Base-by-base conservation (phyloP, 495 filamentous ascomycete species). In the Massariosphaeria phaeospora region DNA sequence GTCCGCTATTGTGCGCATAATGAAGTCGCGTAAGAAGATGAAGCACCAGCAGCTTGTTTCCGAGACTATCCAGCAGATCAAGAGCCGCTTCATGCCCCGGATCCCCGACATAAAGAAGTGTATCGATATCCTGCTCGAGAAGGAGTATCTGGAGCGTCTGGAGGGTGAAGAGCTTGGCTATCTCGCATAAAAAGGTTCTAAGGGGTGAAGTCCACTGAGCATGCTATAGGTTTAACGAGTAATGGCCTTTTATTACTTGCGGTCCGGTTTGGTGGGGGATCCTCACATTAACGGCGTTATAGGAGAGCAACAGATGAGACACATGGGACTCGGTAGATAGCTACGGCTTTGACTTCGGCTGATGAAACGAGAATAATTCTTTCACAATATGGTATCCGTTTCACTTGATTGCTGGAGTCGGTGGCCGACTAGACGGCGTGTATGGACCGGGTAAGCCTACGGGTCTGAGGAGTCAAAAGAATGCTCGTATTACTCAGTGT, bases 11-110 rank as follows among this genome's bases (percentile, higher is more conserved):
- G 93, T 99, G 30, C 85, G 93, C 62, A 96, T 99, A 73, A 99
- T 97, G 93, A 99, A 99, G 72, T 93, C 94, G 0, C 86, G 93
- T 48, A 96, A 97, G 82, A 87, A 85, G 75, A 91, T 96, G 87
- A 96, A 95, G 79, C 91, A 99, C 71, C 81, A 85, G 45, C 83
- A 88, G 66, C 82, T 99, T 9, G 89, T 99, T 36, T 82, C 86
- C 62, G 93, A 99, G 73, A 90, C 88, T 13, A 96, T 99, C 67
- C 82, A 81, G 57, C 94, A 97, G 71, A 95, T 99, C 72, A 86
- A 85, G 66, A 80, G 79, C n/a, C 88, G 93, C 43, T 99, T 99
- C 75, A 82, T 86, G 30, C 93, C 94, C 21, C 91, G 95, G 70
- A 77, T 97, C 18, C 76, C 79, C 4, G 93, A 99, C 61, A 97